Evolutionary conservation across 2,329 filamentous ascomycete genomes (phyloP), one percentile per base, ranked within the genome.

Genomic region (Sclerotinia nivalis): DNA sequence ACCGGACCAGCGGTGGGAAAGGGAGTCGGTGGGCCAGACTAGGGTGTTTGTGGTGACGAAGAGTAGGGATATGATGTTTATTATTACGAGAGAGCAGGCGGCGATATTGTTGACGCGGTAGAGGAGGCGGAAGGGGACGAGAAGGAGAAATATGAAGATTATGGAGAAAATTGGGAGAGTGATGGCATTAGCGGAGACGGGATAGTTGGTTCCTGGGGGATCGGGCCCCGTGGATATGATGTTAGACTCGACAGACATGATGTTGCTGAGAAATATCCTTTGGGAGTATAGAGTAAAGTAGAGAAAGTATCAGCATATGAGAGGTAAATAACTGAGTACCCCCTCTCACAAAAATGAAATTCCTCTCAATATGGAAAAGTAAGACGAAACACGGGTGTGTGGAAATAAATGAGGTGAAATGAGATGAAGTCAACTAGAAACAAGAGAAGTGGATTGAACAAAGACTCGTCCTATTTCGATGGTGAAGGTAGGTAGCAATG

Each of bases 1-100:
- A 6, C 90, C 90, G 2, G 69, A 67, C 83, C 84, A 92, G 84
- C 85, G 91, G 8, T 80, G 77, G 0, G 75, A 50, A 18, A 85
- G 75, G 72, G 90, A 80, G 72, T 89, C 86, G 10, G 82, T 85
- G 0, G 85, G 84, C 89, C 89, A 92, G 71, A 91, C 84, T 64
- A 90, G 77, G 1, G 88, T 82, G 75, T 92, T 91, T 81, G 88
- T 78, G 72, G 88, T 82, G 73, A 83, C 85, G 77, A 86, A 83
- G 67, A 88, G 69, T 74, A 90, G 89, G 70, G 84, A 77, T n/a
- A 88, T 70, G 34, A 85, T 78, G 67, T 86, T 79, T 83, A 86
- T 89, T 65, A 82, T 76, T 62, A 89, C 84, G 49, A 91, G 81
- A 43, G 83, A 84, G 25, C 83, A 82, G 9, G 87, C 85, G 18